Evolutionary conservation across 495 filamentous ascomycete species (phyloP), one percentile per base, ranked within the genome.

Genomic region (Pseudoneurospora amorphoporcata): DNA sequence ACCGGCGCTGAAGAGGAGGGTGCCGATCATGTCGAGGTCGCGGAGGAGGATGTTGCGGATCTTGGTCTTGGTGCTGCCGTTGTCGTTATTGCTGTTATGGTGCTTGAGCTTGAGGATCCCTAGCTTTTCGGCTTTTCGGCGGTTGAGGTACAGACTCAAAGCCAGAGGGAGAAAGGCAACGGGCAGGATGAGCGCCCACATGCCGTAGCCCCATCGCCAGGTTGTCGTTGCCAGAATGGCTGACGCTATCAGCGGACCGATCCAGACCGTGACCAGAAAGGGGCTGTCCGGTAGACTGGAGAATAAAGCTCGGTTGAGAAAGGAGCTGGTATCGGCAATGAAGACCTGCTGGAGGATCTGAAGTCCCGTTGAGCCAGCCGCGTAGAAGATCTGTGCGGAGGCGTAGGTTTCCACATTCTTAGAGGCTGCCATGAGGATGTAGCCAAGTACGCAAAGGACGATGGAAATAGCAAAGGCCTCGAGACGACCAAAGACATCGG

Each of bases 201-300:
- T 82, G 37, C 87, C 89, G 76, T 87, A 89, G 3, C 84, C 86
- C 88, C 88, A 90, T 4, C 88, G 85, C 88, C 88, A 92, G 69
- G 81, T 79, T n/a, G 79, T 76, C 9, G 79, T 45, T 58, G 81
- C 76, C 68, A 85, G 77, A 74, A 89, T 83, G 53, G 77, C 76
- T 8, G 81, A 75, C 0, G 85, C 83, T 12, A 84, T 83, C 69
- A 80, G 79, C 3, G 85, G 79, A 0, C 84, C 84, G n/a, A 84
- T 82, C 70, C 86, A 83, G 68, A 87, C 87, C 6, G 88, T 90
- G 72, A 86, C 85, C 65, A 91, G 86, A 76, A 89, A 90, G 2
- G 90, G 90, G 6, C 87, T 87, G 47, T 82, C 84, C 35, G 86
- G 83, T 45, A 90, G 87, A 41, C 86, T 90, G 73, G 87, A 88